phyloP scores from a whole-genome alignment of 495 filamentous ascomycete species.

The Penicilliopsis zonata region DNA sequence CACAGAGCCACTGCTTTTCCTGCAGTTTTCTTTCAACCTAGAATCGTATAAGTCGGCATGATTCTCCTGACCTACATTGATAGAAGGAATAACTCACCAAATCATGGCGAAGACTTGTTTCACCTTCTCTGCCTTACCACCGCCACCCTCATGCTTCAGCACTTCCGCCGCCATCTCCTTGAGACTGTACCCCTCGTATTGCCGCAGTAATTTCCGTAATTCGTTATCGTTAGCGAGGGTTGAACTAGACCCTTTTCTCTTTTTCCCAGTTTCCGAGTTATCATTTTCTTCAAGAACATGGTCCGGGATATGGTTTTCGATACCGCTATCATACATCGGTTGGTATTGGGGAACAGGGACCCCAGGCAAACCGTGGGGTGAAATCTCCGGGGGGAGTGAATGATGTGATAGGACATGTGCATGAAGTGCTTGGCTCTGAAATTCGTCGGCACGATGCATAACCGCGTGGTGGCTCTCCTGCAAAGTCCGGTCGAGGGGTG shows the following conservation, averaged over 20 bases:
- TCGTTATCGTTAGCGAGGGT: conserved; percentile 86
- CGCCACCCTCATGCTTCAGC: conserved; percentile 58
- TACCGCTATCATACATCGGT: conserved; percentile 48
- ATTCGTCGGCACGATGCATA: conserved; percentile 32
- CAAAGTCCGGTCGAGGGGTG: conserved; percentile 37
- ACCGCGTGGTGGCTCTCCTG: conserved; percentile 35
- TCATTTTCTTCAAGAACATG: conserved; percentile 51
- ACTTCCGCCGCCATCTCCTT: conserved; percentile 76
- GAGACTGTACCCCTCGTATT: conserved; percentile 61
- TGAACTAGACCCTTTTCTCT: conserved; percentile 55
- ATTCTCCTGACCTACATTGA: too few relatives aligned
- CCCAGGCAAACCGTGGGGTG: conserved; percentile 14
- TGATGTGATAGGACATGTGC: conserved; percentile 29
- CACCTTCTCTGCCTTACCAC: conserved; percentile 72
- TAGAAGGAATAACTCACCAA: conserved; percentile 65
- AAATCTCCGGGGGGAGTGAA: conserved; percentile 21
- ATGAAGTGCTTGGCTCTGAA: conserved; percentile 38
- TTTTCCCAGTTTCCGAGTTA: conserved; percentile 46
- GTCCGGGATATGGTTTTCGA: conserved; percentile 54
- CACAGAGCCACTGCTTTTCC: conserved; percentile 70
- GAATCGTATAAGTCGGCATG: conserved; percentile 1
- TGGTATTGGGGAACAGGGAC: conserved; percentile 43
- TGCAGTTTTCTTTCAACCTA: conserved; percentile 81
- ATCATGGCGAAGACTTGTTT: conserved; percentile 97
- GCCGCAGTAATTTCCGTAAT: conserved; percentile 68